Conservation (phyloP, 495 filamentous ascomycete species). For the Penicillium verhagenii region DNA sequence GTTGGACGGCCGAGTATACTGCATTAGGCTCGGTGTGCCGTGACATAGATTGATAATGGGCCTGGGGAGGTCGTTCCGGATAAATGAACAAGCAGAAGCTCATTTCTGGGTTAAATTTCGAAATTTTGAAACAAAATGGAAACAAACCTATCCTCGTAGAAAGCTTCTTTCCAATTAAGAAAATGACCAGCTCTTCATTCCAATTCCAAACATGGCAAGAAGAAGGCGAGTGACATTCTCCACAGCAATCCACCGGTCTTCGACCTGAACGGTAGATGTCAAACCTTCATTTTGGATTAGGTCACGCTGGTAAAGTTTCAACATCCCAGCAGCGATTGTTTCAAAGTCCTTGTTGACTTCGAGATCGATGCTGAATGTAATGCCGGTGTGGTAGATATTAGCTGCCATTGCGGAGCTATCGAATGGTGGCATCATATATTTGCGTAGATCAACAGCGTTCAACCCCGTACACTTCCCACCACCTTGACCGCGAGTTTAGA, state of each 20-base stretch:
- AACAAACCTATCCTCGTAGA: conserved; percentile 24
- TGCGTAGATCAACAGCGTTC: conserved; percentile 18
- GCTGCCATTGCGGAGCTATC: not conserved
- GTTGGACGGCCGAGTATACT: too few relatives aligned
- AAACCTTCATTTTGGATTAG: not conserved
- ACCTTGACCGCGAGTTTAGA: conserved; percentile 1
- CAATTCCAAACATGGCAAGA: conserved; percentile 19
- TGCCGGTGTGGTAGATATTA: conserved; percentile 19
- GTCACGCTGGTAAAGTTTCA: not conserved
- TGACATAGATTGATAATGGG: too few relatives aligned
- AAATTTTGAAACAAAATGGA: too few relatives aligned
- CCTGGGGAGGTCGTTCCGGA: too few relatives aligned
- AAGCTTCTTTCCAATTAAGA: conserved; percentile 23
- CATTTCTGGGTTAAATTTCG: too few relatives aligned
- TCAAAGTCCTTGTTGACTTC: conserved; percentile 7
- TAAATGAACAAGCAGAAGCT: too few relatives aligned
- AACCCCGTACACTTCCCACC: conserved; percentile 12
- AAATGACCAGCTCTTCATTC: conserved; percentile 15
- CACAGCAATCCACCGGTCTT: conserved; percentile 25
- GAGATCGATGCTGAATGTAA: conserved; percentile 18
- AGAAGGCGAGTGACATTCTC: conserved; percentile 10
- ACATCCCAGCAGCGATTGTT: conserved; percentile 6
- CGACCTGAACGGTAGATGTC: conserved; percentile 8
- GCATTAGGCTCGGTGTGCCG: too few relatives aligned
- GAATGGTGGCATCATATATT: conserved; percentile 4